Evolutionary conservation across 1,139 yeast genomes (phyloP), one percentile per base, ranked within the genome.

Genomic region (Nakaseomyces uthaithaninus): DNA sequence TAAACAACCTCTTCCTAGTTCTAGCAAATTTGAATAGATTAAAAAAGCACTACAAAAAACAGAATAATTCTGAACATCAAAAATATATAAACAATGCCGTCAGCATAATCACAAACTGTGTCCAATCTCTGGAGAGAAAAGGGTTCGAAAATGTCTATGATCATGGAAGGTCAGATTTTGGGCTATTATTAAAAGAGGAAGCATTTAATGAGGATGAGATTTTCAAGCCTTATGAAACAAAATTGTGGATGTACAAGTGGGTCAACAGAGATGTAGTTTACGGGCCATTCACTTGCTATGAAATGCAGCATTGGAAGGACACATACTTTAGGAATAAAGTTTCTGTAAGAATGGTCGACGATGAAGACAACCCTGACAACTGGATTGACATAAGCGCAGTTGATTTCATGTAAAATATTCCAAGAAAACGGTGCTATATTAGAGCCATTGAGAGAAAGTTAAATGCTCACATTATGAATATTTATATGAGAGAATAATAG

Each of bases 291-390:
- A 43, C 60, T 2, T 51, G 51, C 33, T 52, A 53, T 40, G 59
- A 58, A 40, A 58, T 58, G 62, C 54, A 55, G 27, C 48, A 50
- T 40, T 58, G 62, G 62, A 55, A 57, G 41, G 41, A 47, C 2
- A 45, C 47, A 3, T 55, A 54, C 41, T 58, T 58, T 30, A 40
- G 48, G 7, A 47, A 47, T 26, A 45, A 42, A n/a, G 60, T 51
- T 4, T 37, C 50, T 1, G 58, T 55, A 1, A 55, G 53, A 38
- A 38, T 44, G 18, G 31, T 37, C 4, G 46, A 47, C 6, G 61
- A 57, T 14, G 38, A 33, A n/a, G 55, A 57, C 37, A 44, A 42
- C 33, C 38, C 42, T 1, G 35, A 40, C 12, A 54, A 54, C 38
- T 58, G 62, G 62, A 19, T 56, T 12, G 53, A 51, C 37, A 28